Conservation (phyloP, 768 basidiomycete species). For the Lactifluus piperatus region DNA sequence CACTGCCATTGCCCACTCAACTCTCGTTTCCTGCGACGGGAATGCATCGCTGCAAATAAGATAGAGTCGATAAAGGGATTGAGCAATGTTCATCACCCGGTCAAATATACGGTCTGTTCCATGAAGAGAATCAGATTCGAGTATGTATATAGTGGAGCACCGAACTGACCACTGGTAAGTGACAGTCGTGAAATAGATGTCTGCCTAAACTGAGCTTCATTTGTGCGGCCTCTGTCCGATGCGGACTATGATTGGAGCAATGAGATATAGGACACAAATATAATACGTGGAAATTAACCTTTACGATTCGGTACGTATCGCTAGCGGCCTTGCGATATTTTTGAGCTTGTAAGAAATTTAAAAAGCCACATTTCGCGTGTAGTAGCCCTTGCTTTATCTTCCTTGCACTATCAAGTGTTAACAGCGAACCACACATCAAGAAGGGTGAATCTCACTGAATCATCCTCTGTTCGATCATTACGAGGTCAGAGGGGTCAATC, state of each 20-base stretch:
- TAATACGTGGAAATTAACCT: neutral
- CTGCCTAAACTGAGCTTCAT: neutral
- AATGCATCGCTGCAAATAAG: slow-evolving; percentile 10
- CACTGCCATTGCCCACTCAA: neutral
- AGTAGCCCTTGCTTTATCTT: neutral
- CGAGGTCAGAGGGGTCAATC: neutral
- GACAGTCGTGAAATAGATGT: neutral
- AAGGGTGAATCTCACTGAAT: neutral
- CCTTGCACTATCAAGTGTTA: neutral
- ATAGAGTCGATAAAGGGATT: neutral
- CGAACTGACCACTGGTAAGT: neutral
- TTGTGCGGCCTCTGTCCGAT: neutral
- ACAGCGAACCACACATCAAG: neutral
- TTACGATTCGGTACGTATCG: neutral
- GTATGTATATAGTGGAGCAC: neutral
- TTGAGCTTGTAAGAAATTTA: neutral
- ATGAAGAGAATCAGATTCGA: neutral
- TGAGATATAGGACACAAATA: neutral
- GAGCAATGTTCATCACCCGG: neutral
- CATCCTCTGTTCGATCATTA: neutral
- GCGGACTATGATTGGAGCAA: neutral
- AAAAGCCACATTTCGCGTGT: neutral
- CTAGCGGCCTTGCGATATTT: neutral
- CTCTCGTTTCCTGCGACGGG: neutral
- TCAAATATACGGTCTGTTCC: neutral